Conservation (phyloP, 2,329 filamentous ascomycete genomes). For the Sporothrix phasma region DNA sequence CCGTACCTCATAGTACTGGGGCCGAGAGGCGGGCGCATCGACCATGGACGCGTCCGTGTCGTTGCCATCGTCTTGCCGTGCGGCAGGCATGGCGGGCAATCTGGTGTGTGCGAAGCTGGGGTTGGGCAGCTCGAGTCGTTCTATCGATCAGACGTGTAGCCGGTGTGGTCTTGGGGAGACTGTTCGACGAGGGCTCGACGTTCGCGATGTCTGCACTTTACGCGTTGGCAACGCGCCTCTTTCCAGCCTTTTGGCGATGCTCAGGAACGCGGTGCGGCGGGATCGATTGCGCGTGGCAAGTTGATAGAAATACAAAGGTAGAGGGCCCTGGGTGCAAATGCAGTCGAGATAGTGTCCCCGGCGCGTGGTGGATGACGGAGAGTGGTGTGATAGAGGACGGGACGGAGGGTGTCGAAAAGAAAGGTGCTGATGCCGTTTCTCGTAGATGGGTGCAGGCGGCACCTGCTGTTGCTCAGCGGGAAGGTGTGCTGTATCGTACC, state of each 20-base stretch:
- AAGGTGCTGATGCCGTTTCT: constrained; percentile 2
- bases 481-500: not conserved
- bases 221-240: constrained; percentile 17
- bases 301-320: not conserved
- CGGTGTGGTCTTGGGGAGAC: not conserved
- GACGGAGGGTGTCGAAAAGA: not conserved
- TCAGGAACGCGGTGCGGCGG: not conserved
- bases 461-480: not conserved
- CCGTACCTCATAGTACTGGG: constrained; percentile 37
- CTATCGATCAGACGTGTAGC: not conserved
- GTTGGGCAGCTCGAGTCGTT: not conserved
- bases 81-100: constrained; percentile 11
- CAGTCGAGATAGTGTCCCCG: not conserved
- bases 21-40: constrained; percentile 42
- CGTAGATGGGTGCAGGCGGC: constrained; percentile 2
- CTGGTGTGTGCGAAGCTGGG: not conserved
- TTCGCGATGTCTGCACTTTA: constrained; percentile 14
- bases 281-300: constrained; percentile 4
- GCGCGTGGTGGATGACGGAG: not conserved
- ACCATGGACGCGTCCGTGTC: constrained; percentile 55
- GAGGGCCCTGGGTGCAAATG: not conserved
- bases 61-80: constrained; percentile 33
- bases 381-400: constrained; percentile 1
- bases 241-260: not conserved
- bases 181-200: not conserved